Evolutionary conservation across 768 basidiomycete genomes (phyloP), one percentile per base, ranked within the genome.

Genomic region (Phlebiopsis gigantea): DNA sequence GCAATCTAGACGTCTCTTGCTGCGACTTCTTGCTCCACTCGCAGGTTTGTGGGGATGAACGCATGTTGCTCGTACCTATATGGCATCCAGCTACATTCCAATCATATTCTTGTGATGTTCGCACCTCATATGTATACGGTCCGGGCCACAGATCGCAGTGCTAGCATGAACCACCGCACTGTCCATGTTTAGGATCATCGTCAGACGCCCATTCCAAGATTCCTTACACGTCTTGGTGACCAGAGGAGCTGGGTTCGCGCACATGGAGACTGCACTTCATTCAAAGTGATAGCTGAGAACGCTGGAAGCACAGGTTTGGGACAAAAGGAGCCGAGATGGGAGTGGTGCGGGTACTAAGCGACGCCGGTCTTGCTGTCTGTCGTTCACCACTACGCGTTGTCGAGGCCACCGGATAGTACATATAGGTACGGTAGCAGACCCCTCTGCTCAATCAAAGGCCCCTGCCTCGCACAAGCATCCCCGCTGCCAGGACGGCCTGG

Each of bases 211-310:
- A 21, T 17, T 12, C 29, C 19, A 6, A 14, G 26, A 25, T 48
- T 48, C 50, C 50, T 51, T 51, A 31, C 50, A 34, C 50, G 50
- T 51, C 50, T 30, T 51, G 9, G 50, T 51, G 50, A 41, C 50
- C 34, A 30, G 9, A 51, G 34, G 50, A 51, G 50, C 50, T 31
- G 29, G 24, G 28, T 31, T 34, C 29, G 7, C 26, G 50, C 34
- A 30, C 31, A 41, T 41, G 50, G 50, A 51, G 50, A 51, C 34
- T 34, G 50, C 15, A 5, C 29, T 48, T 26, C 47, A 48, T n/a
- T 29, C 47, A 29, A 25, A 21, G 29, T 8, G 8, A 41, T 41
- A 9, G 29, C 48, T 25, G 19, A 21, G 50, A 30, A 51, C 50
- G 50, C 50, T 48, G 31, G 50, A 41, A 22, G 50, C 50, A 51